Conservation (phyloP, 1,284 basidiomycete species). For the Trichosporon sp. region DNA sequence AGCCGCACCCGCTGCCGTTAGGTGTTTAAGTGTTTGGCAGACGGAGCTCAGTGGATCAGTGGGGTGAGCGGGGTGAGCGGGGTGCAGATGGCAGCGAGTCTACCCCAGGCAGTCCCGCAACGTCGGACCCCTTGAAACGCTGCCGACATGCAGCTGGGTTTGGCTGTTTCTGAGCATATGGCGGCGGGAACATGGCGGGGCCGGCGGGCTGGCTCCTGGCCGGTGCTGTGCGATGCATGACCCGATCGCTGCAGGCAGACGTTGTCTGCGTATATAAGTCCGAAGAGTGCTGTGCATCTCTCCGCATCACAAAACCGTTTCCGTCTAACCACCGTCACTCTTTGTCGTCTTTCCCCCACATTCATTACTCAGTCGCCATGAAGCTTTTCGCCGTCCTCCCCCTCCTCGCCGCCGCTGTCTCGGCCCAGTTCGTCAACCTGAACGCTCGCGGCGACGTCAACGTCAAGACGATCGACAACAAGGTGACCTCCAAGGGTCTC, state of each 20-base stretch:
- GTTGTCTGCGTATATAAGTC: neutral
- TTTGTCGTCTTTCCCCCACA: neutral
- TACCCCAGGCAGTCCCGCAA: slow-evolving; percentile 3
- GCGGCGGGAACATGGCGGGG: neutral
- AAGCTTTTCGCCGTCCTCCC: slow-evolving; percentile 22
- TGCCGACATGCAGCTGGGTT: neutral
- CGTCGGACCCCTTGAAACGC: slow-evolving; percentile 14
- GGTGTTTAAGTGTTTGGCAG: neutral
- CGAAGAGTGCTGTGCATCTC: neutral
- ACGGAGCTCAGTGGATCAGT: neutral
- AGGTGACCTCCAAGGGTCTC: slow-evolving; percentile 29
- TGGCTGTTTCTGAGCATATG: slow-evolving; percentile 10
- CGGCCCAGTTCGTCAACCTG: slow-evolving; percentile 21
- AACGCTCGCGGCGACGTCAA: neutral
- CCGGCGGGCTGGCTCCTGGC: neutral
- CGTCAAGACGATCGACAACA: slow-evolving; percentile 6
- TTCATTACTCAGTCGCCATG: slow-evolving; percentile 13
- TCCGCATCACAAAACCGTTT: slow-evolving; percentile 4
- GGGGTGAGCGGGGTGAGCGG: too few relatives aligned
- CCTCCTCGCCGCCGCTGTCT: slow-evolving; percentile 22
- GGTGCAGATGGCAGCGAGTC: neutral
- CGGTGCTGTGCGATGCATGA: neutral
- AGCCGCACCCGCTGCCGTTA: slow-evolving; percentile 12
- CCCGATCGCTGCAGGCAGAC: neutral
- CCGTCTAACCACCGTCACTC: neutral